Conservation (phyloP, 2,329 filamentous ascomycete genomes). For the Claviceps humidiphila region DNA sequence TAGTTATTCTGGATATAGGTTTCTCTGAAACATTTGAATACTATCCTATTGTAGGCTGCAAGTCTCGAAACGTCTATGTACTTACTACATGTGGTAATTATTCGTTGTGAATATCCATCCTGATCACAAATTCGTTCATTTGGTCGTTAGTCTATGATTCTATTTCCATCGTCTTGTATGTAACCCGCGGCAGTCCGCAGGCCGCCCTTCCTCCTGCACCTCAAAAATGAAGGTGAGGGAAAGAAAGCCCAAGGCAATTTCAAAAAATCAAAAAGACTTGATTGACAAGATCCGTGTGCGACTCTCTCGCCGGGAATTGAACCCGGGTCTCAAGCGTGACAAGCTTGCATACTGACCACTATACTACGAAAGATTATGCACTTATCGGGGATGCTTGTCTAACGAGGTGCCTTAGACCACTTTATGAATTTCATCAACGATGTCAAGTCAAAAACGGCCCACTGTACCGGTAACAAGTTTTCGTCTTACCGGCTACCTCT, state of each 20-base stretch:
- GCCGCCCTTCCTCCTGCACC: not conserved
- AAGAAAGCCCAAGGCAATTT: not conserved
- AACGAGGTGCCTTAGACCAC: not conserved
- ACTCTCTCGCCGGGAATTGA: slow-evolving; percentile 3
- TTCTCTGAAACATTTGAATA: too few species aligned
- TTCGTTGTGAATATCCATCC: too few species aligned
- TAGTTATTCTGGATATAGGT: too few species aligned
- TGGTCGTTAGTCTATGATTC: too few species aligned
- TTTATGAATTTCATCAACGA: not conserved
- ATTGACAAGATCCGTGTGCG: fast-evolving
- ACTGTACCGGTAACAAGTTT: not conserved
- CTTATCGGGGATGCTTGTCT: not conserved
- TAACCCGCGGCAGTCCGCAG: not conserved
- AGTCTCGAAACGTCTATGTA: too few species aligned
- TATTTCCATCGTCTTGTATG: too few species aligned
- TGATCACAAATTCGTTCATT: too few species aligned
- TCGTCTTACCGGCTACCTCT: too few species aligned
- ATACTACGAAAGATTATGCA: slow-evolving; percentile 2
- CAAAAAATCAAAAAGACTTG: not conserved
- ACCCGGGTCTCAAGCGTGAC: slow-evolving; percentile 4
- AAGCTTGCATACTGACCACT: slow-evolving; percentile 4
- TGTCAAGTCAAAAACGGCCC: not conserved
- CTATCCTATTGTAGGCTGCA: too few species aligned
- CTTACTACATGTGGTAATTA: too few species aligned
- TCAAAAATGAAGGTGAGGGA: too few species aligned